phyloP scores from a whole-genome alignment of 2,329 filamentous ascomycete species.

The Zelopaecilomyces penicillatus region DNA sequence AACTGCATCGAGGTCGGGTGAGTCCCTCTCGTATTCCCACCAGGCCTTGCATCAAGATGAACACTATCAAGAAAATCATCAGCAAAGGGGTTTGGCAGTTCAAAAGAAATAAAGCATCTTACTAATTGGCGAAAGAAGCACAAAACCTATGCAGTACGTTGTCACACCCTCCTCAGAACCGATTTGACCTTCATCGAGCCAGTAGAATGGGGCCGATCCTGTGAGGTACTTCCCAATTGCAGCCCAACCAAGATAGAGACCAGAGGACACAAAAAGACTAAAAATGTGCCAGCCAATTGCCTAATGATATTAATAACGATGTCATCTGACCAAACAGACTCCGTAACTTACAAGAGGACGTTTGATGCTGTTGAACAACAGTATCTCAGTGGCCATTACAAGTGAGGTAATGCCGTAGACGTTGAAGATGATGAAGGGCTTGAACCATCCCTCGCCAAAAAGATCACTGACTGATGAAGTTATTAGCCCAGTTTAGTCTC shows the following conservation, averaged over 20 bases:
- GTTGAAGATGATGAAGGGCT: slow-evolving; percentile 37
- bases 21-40: slow-evolving; percentile 39
- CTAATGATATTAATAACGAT: slow-evolving; percentile 18
- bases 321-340: not conserved
- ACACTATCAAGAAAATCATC: slow-evolving; percentile 26
- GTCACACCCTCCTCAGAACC: slow-evolving; percentile 35
- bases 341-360: slow-evolving; percentile 34
- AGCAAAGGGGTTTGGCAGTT: no score
- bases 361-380: slow-evolving; percentile 46
- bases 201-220: slow-evolving; percentile 40
- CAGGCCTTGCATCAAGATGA: slow-evolving; percentile 41
- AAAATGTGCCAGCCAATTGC: slow-evolving; percentile 35
- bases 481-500: slow-evolving; percentile 11
- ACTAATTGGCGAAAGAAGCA: slow-evolving; percentile 37
- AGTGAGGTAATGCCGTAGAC: slow-evolving; percentile 35
- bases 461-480: slow-evolving; percentile 34
- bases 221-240: slow-evolving; percentile 38
- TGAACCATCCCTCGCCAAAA: slow-evolving; percentile 40
- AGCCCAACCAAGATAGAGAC: slow-evolving; percentile 42
- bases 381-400: slow-evolving; percentile 37
- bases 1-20: slow-evolving; percentile 13
- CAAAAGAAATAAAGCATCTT: slow-evolving; percentile 17
- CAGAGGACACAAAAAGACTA: slow-evolving; percentile 31
- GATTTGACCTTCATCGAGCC: slow-evolving; percentile 38
- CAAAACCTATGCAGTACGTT: slow-evolving; percentile 36